Percentiles rank a stretch among this genome's conserved stretches.
phyloP scores from a whole-genome alignment of 2,329 filamentous ascomycete species.

The Esteya vermicola region DNA sequence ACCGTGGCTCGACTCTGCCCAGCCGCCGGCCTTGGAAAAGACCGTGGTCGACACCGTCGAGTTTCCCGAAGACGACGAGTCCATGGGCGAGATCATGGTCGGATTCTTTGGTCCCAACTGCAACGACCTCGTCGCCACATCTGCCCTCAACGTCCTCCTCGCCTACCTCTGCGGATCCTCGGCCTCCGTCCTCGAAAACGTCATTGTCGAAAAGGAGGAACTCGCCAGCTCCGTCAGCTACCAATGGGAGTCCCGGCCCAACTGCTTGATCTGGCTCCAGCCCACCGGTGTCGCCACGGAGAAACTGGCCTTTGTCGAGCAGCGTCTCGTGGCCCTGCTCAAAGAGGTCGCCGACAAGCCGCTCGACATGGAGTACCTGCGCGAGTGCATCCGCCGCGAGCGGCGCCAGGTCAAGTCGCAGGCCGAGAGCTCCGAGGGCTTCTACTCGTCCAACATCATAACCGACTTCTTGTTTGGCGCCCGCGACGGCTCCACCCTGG shows the following conservation, averaged over 20 bases:
- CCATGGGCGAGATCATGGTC: constrained; percentile 74
- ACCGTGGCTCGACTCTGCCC: constrained; percentile 82
- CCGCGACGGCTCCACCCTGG: constrained; percentile 65
- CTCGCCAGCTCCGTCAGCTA: constrained; percentile 76
- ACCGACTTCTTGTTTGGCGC: constrained; percentile 84
- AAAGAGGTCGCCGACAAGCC: constrained; percentile 66
- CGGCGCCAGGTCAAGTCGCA: constrained; percentile 69
- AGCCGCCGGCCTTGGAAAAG: constrained; percentile 56
- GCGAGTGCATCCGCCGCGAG: constrained; percentile 73
- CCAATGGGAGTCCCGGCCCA: constrained; percentile 65
- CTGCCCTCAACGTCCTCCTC: constrained; percentile 66
- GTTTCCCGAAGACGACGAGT: constrained; percentile 95
- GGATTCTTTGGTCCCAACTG: constrained; percentile 78
- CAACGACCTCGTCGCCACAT: constrained; percentile 51
- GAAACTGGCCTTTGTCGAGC: constrained; percentile 70
- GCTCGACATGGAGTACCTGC: constrained; percentile 80
- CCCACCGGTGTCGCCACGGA: constrained; percentile 77
- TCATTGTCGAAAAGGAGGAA: constrained; percentile 84
- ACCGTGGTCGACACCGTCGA: constrained; percentile 67
- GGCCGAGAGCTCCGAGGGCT: constrained; percentile 66
- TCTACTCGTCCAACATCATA: constrained; percentile 77
- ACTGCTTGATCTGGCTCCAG: constrained; percentile 73
- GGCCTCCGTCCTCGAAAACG: constrained; percentile 81
- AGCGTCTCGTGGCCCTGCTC: constrained; percentile 71
- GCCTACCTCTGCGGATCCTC: constrained; percentile 88